These are phyloP conservation scores for Typha latifolia DNA, from an alignment of 176 grass and related monocot species.

Conservation along the genomic window DNA sequence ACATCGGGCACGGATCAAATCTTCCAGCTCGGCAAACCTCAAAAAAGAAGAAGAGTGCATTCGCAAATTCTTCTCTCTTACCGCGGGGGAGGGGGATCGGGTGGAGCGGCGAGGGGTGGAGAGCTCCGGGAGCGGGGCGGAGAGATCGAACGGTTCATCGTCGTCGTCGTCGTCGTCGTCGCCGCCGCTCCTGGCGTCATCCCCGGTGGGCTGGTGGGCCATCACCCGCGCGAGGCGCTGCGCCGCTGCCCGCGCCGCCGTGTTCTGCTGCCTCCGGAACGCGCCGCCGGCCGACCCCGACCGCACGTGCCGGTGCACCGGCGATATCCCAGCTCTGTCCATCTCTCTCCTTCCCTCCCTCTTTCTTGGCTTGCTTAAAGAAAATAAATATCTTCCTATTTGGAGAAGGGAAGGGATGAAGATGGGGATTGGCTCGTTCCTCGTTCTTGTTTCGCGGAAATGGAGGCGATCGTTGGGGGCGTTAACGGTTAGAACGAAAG, in stretches of 20 bases:
- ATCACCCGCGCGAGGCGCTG: constrained; percentile 89
- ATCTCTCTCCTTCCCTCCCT: too few species aligned
- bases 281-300: constrained; percentile 27
- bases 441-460: background rate
- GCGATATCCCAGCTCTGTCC: constrained; percentile 19
- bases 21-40: too few species aligned
- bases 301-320: constrained; percentile 36
- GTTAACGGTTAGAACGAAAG: constrained; percentile 35
- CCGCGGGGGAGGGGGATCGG: constrained; percentile 64
- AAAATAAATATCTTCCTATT: too few species aligned
- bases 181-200: constrained; percentile 22
- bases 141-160: constrained; percentile 4
- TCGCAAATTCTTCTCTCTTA: constrained; percentile 19
- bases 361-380: too few species aligned
- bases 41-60: too few species aligned
- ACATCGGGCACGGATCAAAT: too few species aligned
- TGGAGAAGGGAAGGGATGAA: too few species aligned
- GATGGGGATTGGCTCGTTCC: too few species aligned
- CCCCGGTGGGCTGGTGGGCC: constrained; percentile 27
- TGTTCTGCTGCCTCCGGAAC: constrained; percentile 40
- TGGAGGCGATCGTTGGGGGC: constrained; percentile 7
- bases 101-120: constrained; percentile 27
- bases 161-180: constrained; percentile 16
- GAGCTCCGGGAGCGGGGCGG: constrained; percentile 11
- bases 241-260: constrained; percentile 61